phyloP scores from a whole-genome alignment of 2,329 filamentous ascomycete species.

The Madurella fahalii region DNA sequence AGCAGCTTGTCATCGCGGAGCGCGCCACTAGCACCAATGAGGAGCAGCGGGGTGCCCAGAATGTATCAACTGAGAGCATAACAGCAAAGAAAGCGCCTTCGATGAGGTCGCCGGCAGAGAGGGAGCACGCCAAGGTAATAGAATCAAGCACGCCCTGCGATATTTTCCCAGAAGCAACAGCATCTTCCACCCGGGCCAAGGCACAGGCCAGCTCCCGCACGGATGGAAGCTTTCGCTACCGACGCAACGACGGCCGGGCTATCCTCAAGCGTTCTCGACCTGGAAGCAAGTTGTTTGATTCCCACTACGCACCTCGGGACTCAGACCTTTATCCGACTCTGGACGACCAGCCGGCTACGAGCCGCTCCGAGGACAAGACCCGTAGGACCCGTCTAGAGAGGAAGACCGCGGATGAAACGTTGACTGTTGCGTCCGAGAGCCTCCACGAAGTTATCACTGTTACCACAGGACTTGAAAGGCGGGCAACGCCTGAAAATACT shows the following conservation, averaged over 20 bases:
- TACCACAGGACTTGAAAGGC: neutral
- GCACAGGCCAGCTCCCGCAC: slow-evolving; percentile 9
- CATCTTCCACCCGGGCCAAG: neutral
- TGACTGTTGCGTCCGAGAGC: neutral
- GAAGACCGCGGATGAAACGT: too few relatives aligned
- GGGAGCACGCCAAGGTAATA: neutral
- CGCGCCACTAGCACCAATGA: neutral
- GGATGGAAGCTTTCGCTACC: slow-evolving; percentile 25
- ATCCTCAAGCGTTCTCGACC: neutral
- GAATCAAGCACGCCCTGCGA: neutral
- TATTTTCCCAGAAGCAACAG: neutral
- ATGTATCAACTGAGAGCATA: neutral
- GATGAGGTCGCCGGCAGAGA: neutral
- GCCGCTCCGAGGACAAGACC: neutral
- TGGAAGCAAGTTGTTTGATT: neutral
- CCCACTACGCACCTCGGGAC: neutral
- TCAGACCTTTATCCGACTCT: neutral
- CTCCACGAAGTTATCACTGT: neutral
- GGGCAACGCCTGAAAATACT: neutral
- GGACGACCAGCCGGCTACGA: neutral
- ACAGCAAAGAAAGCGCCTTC: neutral
- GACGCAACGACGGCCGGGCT: slow-evolving; percentile 4
- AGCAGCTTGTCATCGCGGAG: neutral
- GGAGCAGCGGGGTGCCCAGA: neutral
- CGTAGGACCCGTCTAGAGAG: neutral